A percentile compares a stretch with the other conserved stretches of the same genome.
Conservation (phyloP, 306 rosid genomes). For the Rubus idaeus region DNA sequence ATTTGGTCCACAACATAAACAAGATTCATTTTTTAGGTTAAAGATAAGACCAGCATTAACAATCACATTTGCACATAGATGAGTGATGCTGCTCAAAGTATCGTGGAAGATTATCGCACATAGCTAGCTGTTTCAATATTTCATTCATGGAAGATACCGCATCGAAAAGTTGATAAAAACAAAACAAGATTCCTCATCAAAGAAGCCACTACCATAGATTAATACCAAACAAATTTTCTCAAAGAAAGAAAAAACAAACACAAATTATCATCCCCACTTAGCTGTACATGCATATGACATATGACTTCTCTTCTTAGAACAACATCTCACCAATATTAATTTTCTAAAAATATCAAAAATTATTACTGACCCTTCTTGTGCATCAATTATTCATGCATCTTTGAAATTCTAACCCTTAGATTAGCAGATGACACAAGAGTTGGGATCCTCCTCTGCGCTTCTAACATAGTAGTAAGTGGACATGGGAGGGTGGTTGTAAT, state of each 20-base stretch:
- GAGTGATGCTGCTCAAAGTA: not conserved
- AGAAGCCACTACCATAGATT: not conserved
- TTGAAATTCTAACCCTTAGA: not conserved
- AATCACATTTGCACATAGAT: too few relatives aligned
- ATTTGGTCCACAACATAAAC: too few relatives aligned
- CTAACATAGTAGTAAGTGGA: slow-evolving; percentile 23
- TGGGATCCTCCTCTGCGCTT: slow-evolving; percentile 60
- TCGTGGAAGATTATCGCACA: not conserved
- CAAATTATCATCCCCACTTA: not conserved
- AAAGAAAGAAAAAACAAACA: too few relatives aligned
- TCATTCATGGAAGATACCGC: not conserved
- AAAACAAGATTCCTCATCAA: not conserved
- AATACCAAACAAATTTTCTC: not conserved
- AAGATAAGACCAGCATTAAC: too few relatives aligned
- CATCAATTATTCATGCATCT: slow-evolving; percentile 14
- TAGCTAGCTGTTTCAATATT: not conserved
- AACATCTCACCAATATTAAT: not conserved
- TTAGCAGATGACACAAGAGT: slow-evolving; percentile 67
- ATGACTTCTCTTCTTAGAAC: not conserved
- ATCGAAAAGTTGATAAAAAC: not conserved
- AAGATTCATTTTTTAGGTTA: too few relatives aligned
- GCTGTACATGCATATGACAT: not conserved
- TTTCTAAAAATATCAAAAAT: not conserved
- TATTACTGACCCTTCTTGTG: not conserved
- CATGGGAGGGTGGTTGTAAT: slow-evolving; percentile 25